Percentiles rank a stretch among this genome's conserved stretches.
Conservation (phyloP, 495 filamentous ascomycete genomes). For the Hypomontagnella monticulosa region DNA sequence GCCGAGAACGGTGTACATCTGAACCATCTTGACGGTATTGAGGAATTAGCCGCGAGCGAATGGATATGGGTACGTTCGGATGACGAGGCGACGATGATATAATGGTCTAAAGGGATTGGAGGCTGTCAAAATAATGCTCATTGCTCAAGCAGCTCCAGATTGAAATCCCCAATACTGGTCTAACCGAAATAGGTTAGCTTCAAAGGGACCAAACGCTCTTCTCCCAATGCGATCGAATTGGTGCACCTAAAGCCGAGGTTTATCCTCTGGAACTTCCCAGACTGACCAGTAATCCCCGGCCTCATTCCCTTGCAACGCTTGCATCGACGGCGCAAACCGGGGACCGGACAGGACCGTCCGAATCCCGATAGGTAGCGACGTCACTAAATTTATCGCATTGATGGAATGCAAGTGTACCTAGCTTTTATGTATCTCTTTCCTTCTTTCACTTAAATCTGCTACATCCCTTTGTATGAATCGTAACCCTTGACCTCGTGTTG, state of each 20-base stretch:
- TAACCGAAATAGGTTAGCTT: constrained; percentile 21
- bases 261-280: constrained; percentile 21
- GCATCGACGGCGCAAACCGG: too few species aligned
- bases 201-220: constrained; percentile 2
- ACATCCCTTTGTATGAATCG: neutral
- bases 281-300: constrained; percentile 1
- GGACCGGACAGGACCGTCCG: constrained; percentile 14
- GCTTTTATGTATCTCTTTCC: constrained; percentile 2
- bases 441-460: neutral
- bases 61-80: constrained; percentile 11
- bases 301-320: neutral
- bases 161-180: constrained; percentile 39
- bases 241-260: constrained; percentile 15
- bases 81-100: constrained; percentile 45
- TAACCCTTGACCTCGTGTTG: neutral
- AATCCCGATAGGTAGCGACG: constrained; percentile 42
- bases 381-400: constrained; percentile 33
- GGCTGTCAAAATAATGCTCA: constrained; percentile 44
- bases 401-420: neutral
- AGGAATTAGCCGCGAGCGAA: constrained; percentile 46
- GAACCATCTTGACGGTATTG: constrained; percentile 78
- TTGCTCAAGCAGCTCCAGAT: constrained; percentile 32
- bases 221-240: constrained; percentile 8
- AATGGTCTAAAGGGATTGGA: constrained; percentile 36
- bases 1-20: constrained; percentile 85